Percentiles rank a stretch among this genome's conserved stretches.
These are phyloP conservation scores for Calonectria multiphialidica DNA, from an alignment of 2,329 filamentous ascomycete species.

Conservation along the genomic window DNA sequence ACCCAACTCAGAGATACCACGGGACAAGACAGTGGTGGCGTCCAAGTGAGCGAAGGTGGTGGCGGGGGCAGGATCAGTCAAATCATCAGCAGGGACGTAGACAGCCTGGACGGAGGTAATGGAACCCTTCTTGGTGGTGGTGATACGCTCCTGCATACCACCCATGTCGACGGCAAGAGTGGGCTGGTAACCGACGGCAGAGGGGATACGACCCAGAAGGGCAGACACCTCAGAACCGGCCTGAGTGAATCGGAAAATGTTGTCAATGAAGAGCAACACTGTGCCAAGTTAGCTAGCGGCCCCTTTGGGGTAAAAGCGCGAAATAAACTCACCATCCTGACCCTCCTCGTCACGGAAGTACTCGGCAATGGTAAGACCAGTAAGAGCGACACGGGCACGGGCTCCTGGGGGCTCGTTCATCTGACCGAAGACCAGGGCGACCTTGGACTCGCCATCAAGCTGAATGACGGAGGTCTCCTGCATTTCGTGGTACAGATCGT, in stretches of 20 bases:
- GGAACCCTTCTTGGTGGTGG: constrained; percentile 98
- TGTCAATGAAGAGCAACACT: constrained; percentile 99
- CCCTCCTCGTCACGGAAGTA: constrained; percentile 84
- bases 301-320: background rate
- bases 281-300: constrained; percentile 12
- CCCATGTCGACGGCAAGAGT: constrained; percentile 99
- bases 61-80: constrained; percentile 99
- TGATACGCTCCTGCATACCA: constrained; percentile 99
- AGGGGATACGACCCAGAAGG: constrained; percentile 98
- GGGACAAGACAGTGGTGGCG: constrained; percentile 99
- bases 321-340: constrained; percentile 79
- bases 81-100: constrained; percentile 99
- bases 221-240: constrained; percentile 99
- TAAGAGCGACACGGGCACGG: constrained; percentile 99
- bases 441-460: constrained; percentile 99
- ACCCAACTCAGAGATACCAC: constrained; percentile 99
- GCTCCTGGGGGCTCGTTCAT: constrained; percentile 99
- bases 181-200: constrained; percentile 99
- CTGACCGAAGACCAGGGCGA: constrained; percentile 99
- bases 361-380: constrained; percentile 84
- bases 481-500: constrained; percentile 99
- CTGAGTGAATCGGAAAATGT: constrained; percentile 99
- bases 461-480: constrained; percentile 99
- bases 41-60: constrained; percentile 99
- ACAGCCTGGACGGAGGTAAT: constrained; percentile 99